These are phyloP conservation scores for Scutellospora calospora DNA, from an alignment of 371 early-diverging fungal species.

Conservation along the genomic window DNA sequence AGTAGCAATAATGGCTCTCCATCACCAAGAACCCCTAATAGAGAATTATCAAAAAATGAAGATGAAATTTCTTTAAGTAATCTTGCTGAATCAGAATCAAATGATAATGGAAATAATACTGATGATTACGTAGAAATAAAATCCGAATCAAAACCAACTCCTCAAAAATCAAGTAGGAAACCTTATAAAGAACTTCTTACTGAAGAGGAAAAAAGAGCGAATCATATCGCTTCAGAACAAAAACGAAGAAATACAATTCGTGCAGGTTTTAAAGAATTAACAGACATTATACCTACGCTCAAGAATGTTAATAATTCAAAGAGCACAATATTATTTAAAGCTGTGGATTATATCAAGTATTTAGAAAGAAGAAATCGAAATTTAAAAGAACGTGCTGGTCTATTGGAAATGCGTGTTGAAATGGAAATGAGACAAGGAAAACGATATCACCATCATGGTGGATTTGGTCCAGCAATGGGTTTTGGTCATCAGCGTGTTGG, in stretches of 20 bases:
- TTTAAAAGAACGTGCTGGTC: slow-evolving; percentile 58
- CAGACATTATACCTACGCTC: slow-evolving; percentile 82
- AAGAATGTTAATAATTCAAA: slow-evolving; percentile 55
- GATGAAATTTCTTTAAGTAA: neutral
- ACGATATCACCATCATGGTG: slow-evolving; percentile 17
- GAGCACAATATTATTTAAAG: slow-evolving; percentile 56
- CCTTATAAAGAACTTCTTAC: slow-evolving; percentile 77
- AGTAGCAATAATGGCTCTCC: slow-evolving; percentile 27
- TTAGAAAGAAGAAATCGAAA: slow-evolving; percentile 55
- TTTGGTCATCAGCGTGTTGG: slow-evolving; percentile 33
- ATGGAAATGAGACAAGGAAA: slow-evolving; percentile 43
- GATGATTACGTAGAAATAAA: neutral
- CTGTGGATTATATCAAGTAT: slow-evolving; percentile 54
- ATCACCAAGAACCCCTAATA: neutral
- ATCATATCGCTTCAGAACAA: slow-evolving; percentile 95
- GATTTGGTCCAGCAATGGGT: slow-evolving; percentile 23
- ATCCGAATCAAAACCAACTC: slow-evolving; percentile 31
- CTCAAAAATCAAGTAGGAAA: slow-evolving; percentile 46
- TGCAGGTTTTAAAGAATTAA: slow-evolving; percentile 83
- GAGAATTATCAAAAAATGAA: neutral
- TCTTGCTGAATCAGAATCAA: too few relatives aligned
- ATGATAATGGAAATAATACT: neutral
- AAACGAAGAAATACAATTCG: slow-evolving; percentile 89
- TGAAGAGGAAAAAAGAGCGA: slow-evolving; percentile 92
- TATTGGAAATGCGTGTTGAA: slow-evolving; percentile 57